Conservation (phyloP, 1,139 yeast genomes). For the Kluyveromyces sp. region DNA sequence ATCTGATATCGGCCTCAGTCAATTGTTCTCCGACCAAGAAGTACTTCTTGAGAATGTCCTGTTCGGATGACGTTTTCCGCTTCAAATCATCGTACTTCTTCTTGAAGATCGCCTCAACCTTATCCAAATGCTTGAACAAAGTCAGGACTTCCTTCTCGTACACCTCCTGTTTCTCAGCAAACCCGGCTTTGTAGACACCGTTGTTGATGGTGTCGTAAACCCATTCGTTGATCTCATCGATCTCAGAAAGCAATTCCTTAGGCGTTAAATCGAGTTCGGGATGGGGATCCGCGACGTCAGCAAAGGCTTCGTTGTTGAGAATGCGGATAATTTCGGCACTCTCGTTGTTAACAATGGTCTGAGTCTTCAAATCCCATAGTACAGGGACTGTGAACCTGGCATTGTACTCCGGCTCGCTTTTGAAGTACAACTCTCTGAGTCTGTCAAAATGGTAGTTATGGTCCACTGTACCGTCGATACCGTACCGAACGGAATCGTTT, state of each 20-base stretch:
- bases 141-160: conserved; percentile 65
- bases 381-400: conserved; percentile 92
- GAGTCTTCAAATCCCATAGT: conserved; percentile 77
- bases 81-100: conserved; percentile 39
- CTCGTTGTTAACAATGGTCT: conserved; percentile 85
- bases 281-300: conserved; percentile 42
- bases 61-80: conserved; percentile 17
- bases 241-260: conserved; percentile 40
- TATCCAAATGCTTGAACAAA: conserved; percentile 66
- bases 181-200: conserved; percentile 92
- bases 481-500: conserved; percentile 21
- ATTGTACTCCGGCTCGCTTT: conserved; percentile 64
- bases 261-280: conserved; percentile 61
- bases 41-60: conserved; percentile 26
- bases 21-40: conserved; percentile 53
- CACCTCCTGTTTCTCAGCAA: conserved; percentile 76
- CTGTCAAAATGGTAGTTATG: conserved; percentile 55
- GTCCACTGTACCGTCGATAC: conserved; percentile 46
- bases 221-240: conserved; percentile 81
- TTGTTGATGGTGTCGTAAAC: conserved; percentile 80
- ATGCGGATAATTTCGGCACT: conserved; percentile 83
- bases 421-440: conserved; percentile 64
- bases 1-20: conserved; percentile 86
- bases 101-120: conserved; percentile 58
- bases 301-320: conserved; percentile 61